These are phyloP conservation scores for Solanum megistacrolobum DNA, from an alignment of 257 asterid species.

Conservation along the genomic window DNA sequence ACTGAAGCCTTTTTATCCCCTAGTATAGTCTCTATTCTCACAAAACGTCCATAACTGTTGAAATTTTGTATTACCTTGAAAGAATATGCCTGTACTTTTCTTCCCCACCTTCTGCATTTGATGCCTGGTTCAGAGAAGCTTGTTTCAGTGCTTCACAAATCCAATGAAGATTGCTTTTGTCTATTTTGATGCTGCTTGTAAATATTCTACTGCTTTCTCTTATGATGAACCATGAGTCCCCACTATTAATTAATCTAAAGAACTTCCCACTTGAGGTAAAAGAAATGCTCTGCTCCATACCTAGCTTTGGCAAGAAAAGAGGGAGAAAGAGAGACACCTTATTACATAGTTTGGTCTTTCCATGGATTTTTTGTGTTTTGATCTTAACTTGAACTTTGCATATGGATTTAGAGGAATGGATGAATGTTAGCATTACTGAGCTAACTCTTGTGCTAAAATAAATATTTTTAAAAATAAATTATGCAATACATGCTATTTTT, in stretches of 20 bases:
- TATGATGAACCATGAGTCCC: neutral
- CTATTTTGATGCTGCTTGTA: neutral
- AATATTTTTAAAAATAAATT: too few relatives aligned
- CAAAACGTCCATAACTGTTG: neutral
- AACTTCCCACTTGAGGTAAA: neutral
- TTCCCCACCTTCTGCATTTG: neutral
- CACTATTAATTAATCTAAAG: neutral
- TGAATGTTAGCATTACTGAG: too few relatives aligned
- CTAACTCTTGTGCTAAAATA: too few relatives aligned
- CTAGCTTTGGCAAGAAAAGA: too few relatives aligned
- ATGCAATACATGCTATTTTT: too few relatives aligned
- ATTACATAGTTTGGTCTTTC: too few relatives aligned
- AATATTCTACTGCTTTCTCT: neutral
- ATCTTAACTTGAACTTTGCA: too few relatives aligned
- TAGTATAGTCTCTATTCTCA: neutral
- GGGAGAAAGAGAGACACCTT: too few relatives aligned
- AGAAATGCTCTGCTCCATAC: neutral
- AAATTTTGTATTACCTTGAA: neutral
- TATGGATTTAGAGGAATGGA: too few relatives aligned
- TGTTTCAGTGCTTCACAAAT: neutral
- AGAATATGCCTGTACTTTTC: neutral
- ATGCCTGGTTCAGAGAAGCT: neutral
- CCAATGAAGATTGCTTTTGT: neutral
- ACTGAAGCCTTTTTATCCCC: neutral
- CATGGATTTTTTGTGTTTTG: too few relatives aligned